Evolutionary conservation across 2,329 filamentous ascomycete genomes (phyloP).

Genomic region (Aspergillus phoenicis): DNA sequence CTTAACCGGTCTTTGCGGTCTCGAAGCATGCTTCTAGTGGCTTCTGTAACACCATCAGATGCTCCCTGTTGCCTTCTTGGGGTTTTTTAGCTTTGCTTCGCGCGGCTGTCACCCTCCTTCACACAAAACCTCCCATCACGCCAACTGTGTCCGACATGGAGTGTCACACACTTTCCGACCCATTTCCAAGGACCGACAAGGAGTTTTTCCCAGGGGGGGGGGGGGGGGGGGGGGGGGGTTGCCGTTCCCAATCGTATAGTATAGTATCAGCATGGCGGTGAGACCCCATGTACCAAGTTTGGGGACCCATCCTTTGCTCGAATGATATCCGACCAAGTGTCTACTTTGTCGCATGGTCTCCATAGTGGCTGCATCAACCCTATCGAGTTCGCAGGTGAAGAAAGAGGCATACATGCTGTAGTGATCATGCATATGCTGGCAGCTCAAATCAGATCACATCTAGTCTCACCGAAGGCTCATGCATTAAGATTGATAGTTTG

Average conservation of each 20-base stretch:
- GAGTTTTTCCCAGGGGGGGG: background rate
- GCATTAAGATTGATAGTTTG: background rate
- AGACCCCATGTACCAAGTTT: background rate
- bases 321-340: slow-evolving; percentile 21
- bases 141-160: slow-evolving; percentile 1
- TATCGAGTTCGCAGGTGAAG: background rate
- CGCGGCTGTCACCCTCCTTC: slow-evolving; percentile 6
- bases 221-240: too few species aligned
- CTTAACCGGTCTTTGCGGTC: background rate
- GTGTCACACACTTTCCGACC: slow-evolving; percentile 2
- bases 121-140: background rate
- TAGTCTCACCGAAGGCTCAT: background rate
- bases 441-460: slow-evolving; percentile 2
- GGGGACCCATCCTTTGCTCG: slow-evolving; percentile 15
- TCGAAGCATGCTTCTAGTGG: background rate
- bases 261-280: slow-evolving; percentile 6
- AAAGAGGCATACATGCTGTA: background rate
- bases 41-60: background rate
- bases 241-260: background rate
- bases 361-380: slow-evolving; percentile 12
- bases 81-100: slow-evolving; percentile 2
- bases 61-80: background rate
- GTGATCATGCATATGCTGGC: background rate
- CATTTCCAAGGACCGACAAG: background rate
- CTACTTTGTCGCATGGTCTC: slow-evolving; percentile 14